phyloP scores from a whole-genome alignment of 768 basidiomycete genomes.

The Aureoboletus auriporus region DNA sequence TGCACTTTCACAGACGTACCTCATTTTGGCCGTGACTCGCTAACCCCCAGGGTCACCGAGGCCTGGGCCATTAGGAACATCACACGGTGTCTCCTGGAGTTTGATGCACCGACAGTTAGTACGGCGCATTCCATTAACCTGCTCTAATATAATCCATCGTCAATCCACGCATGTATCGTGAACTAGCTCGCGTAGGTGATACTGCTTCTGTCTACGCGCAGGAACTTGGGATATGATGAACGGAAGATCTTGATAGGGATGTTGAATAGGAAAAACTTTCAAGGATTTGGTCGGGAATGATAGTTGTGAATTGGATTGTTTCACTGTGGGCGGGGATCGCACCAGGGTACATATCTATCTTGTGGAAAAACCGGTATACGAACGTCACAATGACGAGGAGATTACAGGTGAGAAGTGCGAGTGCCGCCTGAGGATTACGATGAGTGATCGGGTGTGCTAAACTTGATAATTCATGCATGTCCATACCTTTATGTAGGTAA shows the following conservation, averaged over 20 bases:
- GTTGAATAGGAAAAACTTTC: neutral
- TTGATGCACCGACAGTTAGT: neutral
- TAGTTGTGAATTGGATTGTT: conserved; percentile 12
- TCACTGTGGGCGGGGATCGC: neutral
- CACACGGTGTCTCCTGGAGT: neutral
- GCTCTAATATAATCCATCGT: neutral
- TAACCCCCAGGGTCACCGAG: neutral
- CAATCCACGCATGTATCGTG: neutral
- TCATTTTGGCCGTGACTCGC: neutral
- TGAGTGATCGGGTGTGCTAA: neutral
- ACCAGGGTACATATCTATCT: neutral
- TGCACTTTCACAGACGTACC: neutral
- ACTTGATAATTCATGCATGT: neutral
- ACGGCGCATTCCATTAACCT: too few species aligned
- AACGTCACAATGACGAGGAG: conserved; percentile 19
- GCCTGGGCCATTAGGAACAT: too few species aligned
- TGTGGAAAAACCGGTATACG: conserved; percentile 9
- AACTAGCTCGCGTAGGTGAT: neutral
- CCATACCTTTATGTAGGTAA: conserved; percentile 19
- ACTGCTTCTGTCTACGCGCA: neutral
- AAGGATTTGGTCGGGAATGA: conserved; percentile 4
- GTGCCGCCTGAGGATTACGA: conserved; percentile 11
- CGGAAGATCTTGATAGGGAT: neutral
- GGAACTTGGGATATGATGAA: neutral
- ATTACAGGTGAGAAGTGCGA: conserved; percentile 19